Conservation (phyloP, 179 eudicot genomes). For the Corrigiola litoralis region DNA sequence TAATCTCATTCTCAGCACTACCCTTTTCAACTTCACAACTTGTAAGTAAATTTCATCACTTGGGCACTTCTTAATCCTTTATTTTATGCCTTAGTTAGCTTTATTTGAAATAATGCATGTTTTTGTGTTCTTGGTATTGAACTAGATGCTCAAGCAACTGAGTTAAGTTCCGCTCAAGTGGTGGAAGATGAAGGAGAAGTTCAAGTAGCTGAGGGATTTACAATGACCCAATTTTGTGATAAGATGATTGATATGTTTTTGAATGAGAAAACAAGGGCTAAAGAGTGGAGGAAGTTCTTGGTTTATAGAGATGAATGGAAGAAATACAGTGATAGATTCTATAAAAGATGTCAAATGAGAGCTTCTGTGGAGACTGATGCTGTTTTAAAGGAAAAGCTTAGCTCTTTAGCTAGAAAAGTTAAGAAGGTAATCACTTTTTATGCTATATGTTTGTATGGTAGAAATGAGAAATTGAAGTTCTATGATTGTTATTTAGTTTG, state of each 20-base stretch:
- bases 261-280: conserved; percentile 76
- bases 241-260: conserved; percentile 81
- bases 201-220: conserved; percentile 71
- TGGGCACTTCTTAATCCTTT: background rate
- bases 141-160: conserved; percentile 30
- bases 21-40: background rate
- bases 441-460: too few species aligned
- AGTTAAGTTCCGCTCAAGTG: conserved; percentile 27
- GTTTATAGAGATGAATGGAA: conserved; percentile 87
- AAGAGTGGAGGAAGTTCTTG: conserved; percentile 77
- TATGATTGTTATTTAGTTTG: background rate
- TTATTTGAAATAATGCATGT: background rate
- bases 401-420: conserved; percentile 47
- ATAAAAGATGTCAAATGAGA: conserved; percentile 51
- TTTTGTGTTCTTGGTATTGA: background rate
- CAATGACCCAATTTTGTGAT: conserved; percentile 79
- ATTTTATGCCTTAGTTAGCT: background rate
- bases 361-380: conserved; percentile 59
- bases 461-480: too few species aligned
- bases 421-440: conserved; percentile 48
- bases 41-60: conserved; percentile 15
- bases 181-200: conserved; percentile 50
- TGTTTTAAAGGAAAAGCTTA: conserved; percentile 46
- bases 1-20: background rate
- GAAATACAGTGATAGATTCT: conserved; percentile 67